A percentile compares a stretch with the other conserved stretches of the same genome.
phyloP scores from a whole-genome alignment of 2,329 filamentous ascomycete species.

The Cercospora berteroae region DNA sequence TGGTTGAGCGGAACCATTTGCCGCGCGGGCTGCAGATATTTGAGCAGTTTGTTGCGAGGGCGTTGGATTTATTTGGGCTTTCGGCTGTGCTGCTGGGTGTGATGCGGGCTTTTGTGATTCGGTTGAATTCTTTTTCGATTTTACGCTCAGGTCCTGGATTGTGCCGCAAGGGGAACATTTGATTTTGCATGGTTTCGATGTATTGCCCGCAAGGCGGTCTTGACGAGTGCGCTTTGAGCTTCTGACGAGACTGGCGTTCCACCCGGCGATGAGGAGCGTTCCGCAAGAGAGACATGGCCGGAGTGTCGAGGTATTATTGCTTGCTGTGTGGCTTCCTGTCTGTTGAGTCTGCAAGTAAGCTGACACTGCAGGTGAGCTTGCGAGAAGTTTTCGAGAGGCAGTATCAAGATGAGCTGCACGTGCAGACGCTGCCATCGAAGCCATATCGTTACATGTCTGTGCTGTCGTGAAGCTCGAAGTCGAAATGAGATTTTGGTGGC shows the following conservation, averaged over 20 bases:
- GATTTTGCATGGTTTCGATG: background rate
- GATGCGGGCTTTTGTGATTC: background rate
- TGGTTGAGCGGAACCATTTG: background rate
- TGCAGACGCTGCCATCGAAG: background rate
- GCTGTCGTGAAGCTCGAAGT: background rate
- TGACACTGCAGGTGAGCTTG: slow-evolving; percentile 19
- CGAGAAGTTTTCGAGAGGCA: slow-evolving; percentile 9
- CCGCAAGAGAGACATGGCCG: slow-evolving; percentile 61
- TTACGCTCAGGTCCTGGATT: background rate
- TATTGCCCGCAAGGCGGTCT: background rate
- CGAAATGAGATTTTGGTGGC: background rate
- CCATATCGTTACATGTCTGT: background rate
- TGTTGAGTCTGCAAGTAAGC: slow-evolving; percentile 17
- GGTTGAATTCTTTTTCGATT: background rate
- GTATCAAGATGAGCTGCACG: slow-evolving; percentile 6
- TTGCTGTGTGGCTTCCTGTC: slow-evolving; percentile 36
- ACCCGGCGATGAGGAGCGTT: slow-evolving; percentile 57
- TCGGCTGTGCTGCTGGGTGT: background rate
- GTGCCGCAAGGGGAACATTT: slow-evolving; percentile 2
- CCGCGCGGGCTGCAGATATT: background rate
- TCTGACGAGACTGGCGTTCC: slow-evolving; percentile 12
- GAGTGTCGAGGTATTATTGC: slow-evolving; percentile 49
- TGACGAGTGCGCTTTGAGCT: slow-evolving; percentile 5
- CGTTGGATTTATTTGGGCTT: background rate
- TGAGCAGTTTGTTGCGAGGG: background rate